Evolutionary conservation across 768 basidiomycete genomes (phyloP).

Genomic region (Leccinum arenicola): DNA sequence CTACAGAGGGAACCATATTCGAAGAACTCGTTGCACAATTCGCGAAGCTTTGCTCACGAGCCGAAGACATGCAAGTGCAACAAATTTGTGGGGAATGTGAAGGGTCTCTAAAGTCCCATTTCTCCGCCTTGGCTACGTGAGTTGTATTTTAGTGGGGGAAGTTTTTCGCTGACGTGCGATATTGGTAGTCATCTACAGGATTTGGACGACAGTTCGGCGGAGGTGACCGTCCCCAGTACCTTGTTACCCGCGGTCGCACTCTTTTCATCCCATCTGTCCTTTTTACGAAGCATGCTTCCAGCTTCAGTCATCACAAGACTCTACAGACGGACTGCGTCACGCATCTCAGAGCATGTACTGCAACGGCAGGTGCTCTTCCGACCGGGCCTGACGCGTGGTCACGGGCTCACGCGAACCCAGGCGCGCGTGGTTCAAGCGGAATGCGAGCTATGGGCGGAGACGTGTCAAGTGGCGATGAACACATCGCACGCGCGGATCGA

Average conservation of each 20-base stretch:
- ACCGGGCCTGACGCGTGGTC: constrained; percentile 54
- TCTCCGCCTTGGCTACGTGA: constrained; percentile 49
- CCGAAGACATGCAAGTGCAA: constrained; percentile 85
- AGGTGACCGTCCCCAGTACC: constrained; percentile 60
- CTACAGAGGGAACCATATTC: constrained; percentile 70
- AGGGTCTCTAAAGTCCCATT: constrained; percentile 67
- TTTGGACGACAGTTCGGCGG: constrained; percentile 13
- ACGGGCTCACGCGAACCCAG: constrained; percentile 36
- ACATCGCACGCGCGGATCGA: constrained; percentile 52
- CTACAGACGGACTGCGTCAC: constrained; percentile 72
- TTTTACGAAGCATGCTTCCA: constrained; percentile 65
- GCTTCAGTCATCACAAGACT: constrained; percentile 51
- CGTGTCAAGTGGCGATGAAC: constrained; percentile 60
- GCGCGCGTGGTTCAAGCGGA: constrained; percentile 66
- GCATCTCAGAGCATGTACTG: constrained; percentile 73
- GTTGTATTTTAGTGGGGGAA: constrained; percentile 12
- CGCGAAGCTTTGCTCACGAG: constrained; percentile 54
- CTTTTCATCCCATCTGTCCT: constrained; percentile 74
- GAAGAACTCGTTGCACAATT: constrained; percentile 72
- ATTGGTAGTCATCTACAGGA: constrained; percentile 13
- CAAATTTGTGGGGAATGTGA: constrained; percentile 84
- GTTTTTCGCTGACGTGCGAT: constrained; percentile 1
- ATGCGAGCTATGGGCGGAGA: constrained; percentile 80
- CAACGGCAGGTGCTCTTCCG: constrained; percentile 82
- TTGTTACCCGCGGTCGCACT: constrained; percentile 75